Percentiles rank a stretch among this genome's conserved stretches.
phyloP scores from a whole-genome alignment of 257 asterid genomes.

The Solanum etuberosum region DNA sequence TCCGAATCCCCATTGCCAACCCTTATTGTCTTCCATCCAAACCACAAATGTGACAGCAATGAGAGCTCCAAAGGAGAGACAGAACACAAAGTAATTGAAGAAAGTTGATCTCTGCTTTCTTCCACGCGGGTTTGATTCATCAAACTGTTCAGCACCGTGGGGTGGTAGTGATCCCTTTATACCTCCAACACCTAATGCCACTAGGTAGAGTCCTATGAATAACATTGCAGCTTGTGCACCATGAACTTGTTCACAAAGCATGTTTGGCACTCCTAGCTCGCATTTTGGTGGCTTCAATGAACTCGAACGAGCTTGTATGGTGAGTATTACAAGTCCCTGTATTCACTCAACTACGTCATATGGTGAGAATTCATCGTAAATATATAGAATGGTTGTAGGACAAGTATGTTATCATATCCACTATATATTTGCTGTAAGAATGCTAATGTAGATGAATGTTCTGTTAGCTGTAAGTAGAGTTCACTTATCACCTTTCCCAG shows the following conservation, averaged over 20 bases:
- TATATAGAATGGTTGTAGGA: no score
- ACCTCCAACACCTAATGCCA: constrained; percentile 79
- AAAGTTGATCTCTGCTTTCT: constrained; percentile 69
- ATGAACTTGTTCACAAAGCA: constrained; percentile 44
- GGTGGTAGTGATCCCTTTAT: constrained; percentile 71
- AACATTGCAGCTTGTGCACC: constrained; percentile 70
- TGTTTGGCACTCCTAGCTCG: constrained; percentile 2
- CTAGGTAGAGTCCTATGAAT: constrained; percentile 56
- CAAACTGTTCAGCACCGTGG: constrained; percentile 85
- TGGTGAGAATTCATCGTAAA: background rate
- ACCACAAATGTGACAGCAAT: constrained; percentile 72
- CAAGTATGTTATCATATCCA: no score
- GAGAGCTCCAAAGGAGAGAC: constrained; percentile 60
- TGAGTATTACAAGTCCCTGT: constrained; percentile 65
- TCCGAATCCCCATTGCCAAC: constrained; percentile 94
- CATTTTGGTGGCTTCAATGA: constrained; percentile 62
- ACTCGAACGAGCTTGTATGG: constrained; percentile 58
- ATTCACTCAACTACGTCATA: background rate
- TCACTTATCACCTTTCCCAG: no score
- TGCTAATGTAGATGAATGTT: no score
- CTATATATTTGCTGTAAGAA: no score
- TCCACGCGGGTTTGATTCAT: constrained; percentile 47
- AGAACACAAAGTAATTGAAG: constrained; percentile 75
- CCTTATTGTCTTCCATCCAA: constrained; percentile 86
- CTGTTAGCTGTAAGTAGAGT: no score